Conservation (phyloP, 2,329 filamentous ascomycete genomes). For the Pyrenochaeta sp. region DNA sequence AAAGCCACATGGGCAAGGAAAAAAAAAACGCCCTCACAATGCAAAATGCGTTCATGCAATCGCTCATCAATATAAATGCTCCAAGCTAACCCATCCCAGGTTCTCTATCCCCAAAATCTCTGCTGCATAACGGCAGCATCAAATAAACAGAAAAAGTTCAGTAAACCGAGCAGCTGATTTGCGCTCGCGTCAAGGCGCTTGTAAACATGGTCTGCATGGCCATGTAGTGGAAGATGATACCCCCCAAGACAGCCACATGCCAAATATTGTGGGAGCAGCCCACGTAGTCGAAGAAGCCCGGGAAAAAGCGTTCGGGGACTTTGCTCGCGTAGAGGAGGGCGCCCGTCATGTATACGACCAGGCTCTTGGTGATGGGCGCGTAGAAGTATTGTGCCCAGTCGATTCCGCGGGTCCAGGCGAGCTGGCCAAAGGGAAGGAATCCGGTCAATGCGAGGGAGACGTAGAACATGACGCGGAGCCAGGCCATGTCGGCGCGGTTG, state of each 20-base stretch:
- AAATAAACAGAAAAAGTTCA: no score
- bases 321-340: conserved; percentile 90
- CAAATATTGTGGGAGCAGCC: conserved; percentile 97
- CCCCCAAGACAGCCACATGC: conserved; percentile 92
- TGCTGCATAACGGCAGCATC: no score
- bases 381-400: conserved; percentile 90
- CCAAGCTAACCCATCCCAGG: no score
- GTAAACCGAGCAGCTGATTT: conserved; percentile 44
- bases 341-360: conserved; percentile 84
- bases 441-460: conserved; percentile 86
- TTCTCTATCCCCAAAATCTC: no score
- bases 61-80: no score
- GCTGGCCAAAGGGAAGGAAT: conserved; percentile 85
- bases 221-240: conserved; percentile 95
- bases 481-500: conserved; percentile 91
- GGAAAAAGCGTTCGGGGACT: conserved; percentile 90
- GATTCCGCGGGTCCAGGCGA: conserved; percentile 78
- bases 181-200: conserved; percentile 51
- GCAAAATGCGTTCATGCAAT: no score
- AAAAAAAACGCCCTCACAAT: no score
- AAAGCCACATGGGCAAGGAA: no score
- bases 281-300: conserved; percentile 92
- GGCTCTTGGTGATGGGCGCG: conserved; percentile 81
- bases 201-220: conserved; percentile 97
- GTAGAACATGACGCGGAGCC: conserved; percentile 91